phyloP scores from a whole-genome alignment of 1,139 yeast species.

The Kodamaea suecica region DNA sequence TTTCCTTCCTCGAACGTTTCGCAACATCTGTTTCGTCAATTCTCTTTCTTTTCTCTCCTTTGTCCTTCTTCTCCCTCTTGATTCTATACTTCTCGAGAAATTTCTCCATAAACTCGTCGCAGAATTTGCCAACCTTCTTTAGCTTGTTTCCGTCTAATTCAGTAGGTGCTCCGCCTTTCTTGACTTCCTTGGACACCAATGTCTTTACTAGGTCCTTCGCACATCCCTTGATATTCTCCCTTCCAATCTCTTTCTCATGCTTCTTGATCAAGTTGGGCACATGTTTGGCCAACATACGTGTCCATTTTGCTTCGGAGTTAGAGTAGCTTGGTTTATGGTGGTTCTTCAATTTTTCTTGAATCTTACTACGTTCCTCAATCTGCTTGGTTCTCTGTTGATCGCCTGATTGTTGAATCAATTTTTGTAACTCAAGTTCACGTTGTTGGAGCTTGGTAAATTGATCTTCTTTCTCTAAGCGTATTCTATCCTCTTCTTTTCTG shows the following conservation, averaged over 20 bases:
- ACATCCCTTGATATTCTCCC: slow-evolving; percentile 70
- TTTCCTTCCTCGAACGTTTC: slow-evolving; percentile 5
- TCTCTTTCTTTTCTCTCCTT: slow-evolving; percentile 7
- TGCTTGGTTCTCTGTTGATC: slow-evolving; percentile 15
- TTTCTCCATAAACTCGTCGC: slow-evolving; percentile 70
- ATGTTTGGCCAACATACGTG: slow-evolving; percentile 60
- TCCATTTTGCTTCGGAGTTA: slow-evolving; percentile 48
- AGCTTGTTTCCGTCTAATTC: slow-evolving; percentile 62
- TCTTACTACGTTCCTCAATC: slow-evolving; percentile 13
- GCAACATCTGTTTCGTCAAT: slow-evolving; percentile 6
- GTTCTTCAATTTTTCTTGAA: slow-evolving; percentile 10
- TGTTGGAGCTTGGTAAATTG: slow-evolving; percentile 24
- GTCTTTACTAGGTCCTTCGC: slow-evolving; percentile 72
- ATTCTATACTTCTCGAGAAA: slow-evolving; percentile 52
- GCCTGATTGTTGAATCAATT: slow-evolving; percentile 33
- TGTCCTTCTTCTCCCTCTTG: slow-evolving; percentile 27
- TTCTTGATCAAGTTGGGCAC: slow-evolving; percentile 78
- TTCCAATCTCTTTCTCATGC: slow-evolving; percentile 64
- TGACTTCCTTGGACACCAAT: slow-evolving; percentile 63
- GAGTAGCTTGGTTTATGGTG: neutral
- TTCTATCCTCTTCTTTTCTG: slow-evolving; percentile 34
- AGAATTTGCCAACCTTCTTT: slow-evolving; percentile 65
- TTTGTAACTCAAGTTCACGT: slow-evolving; percentile 37
- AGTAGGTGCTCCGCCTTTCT: slow-evolving; percentile 51
- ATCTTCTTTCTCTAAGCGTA: slow-evolving; percentile 31